phyloP scores from a whole-genome alignment of 75 land plant genomes.

The Larix kaempferi region DNA sequence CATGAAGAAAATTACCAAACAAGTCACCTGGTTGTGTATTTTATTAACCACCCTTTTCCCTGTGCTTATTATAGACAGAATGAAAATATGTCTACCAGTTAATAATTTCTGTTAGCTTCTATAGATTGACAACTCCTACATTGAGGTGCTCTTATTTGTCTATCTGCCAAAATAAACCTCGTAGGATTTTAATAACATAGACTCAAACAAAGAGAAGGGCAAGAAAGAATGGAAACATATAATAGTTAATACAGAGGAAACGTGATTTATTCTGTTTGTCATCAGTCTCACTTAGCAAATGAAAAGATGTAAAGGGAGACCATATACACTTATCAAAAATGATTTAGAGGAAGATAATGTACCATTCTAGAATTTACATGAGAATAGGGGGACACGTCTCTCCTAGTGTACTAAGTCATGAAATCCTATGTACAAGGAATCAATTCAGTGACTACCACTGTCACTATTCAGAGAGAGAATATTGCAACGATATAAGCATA shows the following conservation, averaged over 20 bases:
- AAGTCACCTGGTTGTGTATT: no score
- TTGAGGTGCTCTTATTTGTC: no score
- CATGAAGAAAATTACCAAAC: background rate
- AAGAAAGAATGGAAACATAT: background rate
- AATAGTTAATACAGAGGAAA: background rate
- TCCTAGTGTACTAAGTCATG: background rate
- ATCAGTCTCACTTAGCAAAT: background rate
- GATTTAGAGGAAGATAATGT: no score
- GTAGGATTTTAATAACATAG: background rate
- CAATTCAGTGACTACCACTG: background rate
- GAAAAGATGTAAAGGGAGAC: background rate
- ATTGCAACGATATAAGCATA: background rate
- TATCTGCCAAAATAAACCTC: background rate
- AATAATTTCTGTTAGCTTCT: background rate
- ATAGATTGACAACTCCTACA: background rate
- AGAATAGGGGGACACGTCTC: background rate
- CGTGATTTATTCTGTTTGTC: background rate
- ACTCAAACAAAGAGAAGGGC: background rate
- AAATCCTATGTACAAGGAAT: background rate
- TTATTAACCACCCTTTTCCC: background rate
- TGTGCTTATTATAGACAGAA: background rate
- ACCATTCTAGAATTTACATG: background rate
- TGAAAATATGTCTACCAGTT: background rate
- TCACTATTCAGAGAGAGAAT: background rate
- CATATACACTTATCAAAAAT: background rate